Base-by-base conservation (phyloP, 2,329 filamentous ascomycete genomes). In the Fonsecaea multimorphosa region DNA sequence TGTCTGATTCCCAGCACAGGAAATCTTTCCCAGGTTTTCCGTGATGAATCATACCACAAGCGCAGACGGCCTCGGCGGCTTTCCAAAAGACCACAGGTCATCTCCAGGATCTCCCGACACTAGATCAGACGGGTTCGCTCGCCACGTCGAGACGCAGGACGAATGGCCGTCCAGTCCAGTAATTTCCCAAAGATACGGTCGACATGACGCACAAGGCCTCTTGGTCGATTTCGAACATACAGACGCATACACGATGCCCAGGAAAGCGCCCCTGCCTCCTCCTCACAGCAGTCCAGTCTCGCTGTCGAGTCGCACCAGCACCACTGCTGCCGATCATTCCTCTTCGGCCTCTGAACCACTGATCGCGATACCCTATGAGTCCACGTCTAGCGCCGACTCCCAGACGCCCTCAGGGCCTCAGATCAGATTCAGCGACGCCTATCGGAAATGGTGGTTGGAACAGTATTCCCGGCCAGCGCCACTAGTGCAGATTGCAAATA, bases 201-300 rank as follows among this genome's bases (percentile, higher is more conserved):
- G 34, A 16, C 58, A 63, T 19, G 60, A 57, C 34, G 27, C 56
- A 11, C 60, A 29, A 24, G 60, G 53, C 5, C 58, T 63, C 31
- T 29, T 57, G 38, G 14, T 60, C 44, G 44, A 44, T 12, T 60
- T 60, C 31, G 58, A 60, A 12, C 16, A 53, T 29, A 22, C 58
- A 19, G 22, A 44, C 24, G 58, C 58, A 12, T 60, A 60, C 32
- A 38, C 19, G 24, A 19, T n/a, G n/a, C 58, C 58, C 9, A 51
- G 58, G 22, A 46, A 32, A 36, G 58, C 58, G 14, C 58, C 58
- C 1, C 38, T 31, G 44, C 58, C 58, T 27, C 19, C 44, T 7
- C 19, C 16, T 24, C 11, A 14, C 14, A 16, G 14, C 14, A 36
- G 14, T 4, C 32, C 31, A 22, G 19, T 29, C 24, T 36, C 51